These are phyloP conservation scores for Sphagnurus paluster DNA, from an alignment of 1,284 basidiomycete species.

Conservation along the genomic window DNA sequence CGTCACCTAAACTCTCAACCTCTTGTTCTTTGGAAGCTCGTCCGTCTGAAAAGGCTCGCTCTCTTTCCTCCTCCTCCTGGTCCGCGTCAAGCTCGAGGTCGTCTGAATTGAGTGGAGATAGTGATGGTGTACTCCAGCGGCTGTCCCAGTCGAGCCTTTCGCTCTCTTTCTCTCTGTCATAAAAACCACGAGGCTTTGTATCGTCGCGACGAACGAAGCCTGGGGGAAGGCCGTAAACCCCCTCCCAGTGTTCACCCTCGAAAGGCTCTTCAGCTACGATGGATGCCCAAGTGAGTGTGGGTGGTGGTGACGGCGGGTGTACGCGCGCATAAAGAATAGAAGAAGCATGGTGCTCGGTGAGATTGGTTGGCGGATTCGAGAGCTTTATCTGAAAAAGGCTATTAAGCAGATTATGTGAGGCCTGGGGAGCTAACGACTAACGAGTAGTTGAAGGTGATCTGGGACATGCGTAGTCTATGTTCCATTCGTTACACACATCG, in stretches of 20 bases:
- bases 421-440: constrained; percentile 32
- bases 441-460: constrained; percentile 70
- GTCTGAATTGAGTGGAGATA: constrained; percentile 47
- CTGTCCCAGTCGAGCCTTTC: constrained; percentile 30
- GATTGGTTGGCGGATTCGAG: constrained; percentile 47
- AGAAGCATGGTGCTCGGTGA: constrained; percentile 52
- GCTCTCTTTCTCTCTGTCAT: constrained; percentile 22
- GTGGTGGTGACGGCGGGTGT: constrained; percentile 43
- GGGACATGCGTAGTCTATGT: constrained; percentile 57
- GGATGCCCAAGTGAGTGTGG: constrained; percentile 64
- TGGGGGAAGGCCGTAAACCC: constrained; percentile 55
- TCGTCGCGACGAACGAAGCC: constrained; percentile 36
- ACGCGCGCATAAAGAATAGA: constrained; percentile 45
- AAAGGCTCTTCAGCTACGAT: constrained; percentile 78
- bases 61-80: constrained; percentile 30
- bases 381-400: constrained; percentile 47
- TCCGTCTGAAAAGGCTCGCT: constrained; percentile 15
- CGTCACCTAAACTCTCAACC: not conserved
- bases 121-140: constrained; percentile 45
- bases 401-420: not conserved
- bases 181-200: constrained; percentile 18
- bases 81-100: constrained; percentile 37
- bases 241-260: constrained; percentile 78
- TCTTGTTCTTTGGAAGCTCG: constrained; percentile 5
- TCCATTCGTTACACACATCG: constrained; percentile 5